A percentile compares a stretch with the other conserved stretches of the same genome.
Evolutionary conservation across 805 yeast species (phyloP).

Genomic region (Candida nemodendra): DNA sequence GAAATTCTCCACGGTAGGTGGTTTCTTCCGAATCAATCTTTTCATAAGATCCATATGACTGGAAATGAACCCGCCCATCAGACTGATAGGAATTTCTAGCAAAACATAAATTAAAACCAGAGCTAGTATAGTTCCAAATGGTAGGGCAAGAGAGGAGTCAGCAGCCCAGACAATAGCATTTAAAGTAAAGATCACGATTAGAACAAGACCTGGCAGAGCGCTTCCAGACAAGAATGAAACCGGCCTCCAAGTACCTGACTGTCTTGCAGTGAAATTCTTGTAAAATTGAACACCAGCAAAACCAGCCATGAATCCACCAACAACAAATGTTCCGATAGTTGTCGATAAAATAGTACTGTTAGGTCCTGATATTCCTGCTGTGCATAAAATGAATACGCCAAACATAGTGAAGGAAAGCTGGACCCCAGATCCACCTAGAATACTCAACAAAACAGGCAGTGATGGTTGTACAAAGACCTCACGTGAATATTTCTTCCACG

Average conservation of each 20-base stretch:
- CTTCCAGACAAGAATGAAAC: slow-evolving; percentile 49
- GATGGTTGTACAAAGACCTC: slow-evolving; percentile 57
- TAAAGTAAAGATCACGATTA: slow-evolving; percentile 51
- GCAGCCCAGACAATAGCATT: slow-evolving; percentile 75
- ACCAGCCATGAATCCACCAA: slow-evolving; percentile 76
- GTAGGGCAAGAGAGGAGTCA: slow-evolving; percentile 72
- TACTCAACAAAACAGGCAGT: slow-evolving; percentile 47
- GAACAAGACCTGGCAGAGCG: slow-evolving; percentile 44
- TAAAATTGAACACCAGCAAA: slow-evolving; percentile 64
- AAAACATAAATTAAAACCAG: slow-evolving; percentile 58
- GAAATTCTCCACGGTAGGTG: slow-evolving; percentile 7
- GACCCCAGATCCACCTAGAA: slow-evolving; percentile 69
- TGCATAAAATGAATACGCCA: slow-evolving; percentile 58
- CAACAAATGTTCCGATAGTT: slow-evolving; percentile 56
- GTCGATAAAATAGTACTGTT: slow-evolving; percentile 62
- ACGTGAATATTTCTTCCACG: slow-evolving; percentile 54
- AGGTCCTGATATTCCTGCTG: slow-evolving; percentile 60
- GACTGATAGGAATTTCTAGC: slow-evolving; percentile 71
- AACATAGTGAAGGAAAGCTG: slow-evolving; percentile 66
- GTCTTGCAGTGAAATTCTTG: slow-evolving; percentile 49
- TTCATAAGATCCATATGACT: slow-evolving; percentile 24
- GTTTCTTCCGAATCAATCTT: slow-evolving; percentile 13
- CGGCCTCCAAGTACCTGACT: slow-evolving; percentile 37
- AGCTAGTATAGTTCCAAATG: slow-evolving; percentile 69
- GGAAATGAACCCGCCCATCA: slow-evolving; percentile 64